A percentile compares a stretch with the other conserved stretches of the same genome.
Evolutionary conservation across 805 yeast genomes (phyloP).

Genomic region (Saccharomyces jurei): DNA sequence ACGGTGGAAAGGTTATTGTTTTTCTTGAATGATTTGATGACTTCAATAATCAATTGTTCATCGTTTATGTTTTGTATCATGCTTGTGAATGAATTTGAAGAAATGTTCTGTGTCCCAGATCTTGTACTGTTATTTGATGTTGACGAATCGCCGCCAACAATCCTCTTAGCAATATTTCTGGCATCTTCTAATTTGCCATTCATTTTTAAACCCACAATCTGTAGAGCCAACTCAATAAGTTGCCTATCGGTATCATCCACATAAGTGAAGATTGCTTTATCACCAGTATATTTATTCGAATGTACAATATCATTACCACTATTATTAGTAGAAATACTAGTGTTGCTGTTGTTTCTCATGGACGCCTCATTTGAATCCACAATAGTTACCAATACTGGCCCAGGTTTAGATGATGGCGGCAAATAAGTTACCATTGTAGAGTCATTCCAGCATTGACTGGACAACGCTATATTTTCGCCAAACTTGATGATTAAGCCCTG

Average conservation of each 20-base stretch:
- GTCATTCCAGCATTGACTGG: slow-evolving; percentile 93
- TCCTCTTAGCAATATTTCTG: slow-evolving; percentile 78
- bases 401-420: slow-evolving; percentile 84
- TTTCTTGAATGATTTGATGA: slow-evolving; percentile 61
- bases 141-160: slow-evolving; percentile 48
- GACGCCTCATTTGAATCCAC: slow-evolving; percentile 36
- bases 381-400: slow-evolving; percentile 82
- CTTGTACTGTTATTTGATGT: slow-evolving; percentile 3
- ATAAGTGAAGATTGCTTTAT: slow-evolving; percentile 61
- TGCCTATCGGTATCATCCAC: slow-evolving; percentile 91
- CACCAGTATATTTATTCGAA: slow-evolving; percentile 15
- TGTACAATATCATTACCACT: not conserved
- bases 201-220: slow-evolving; percentile 92
- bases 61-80: slow-evolving; percentile 11
- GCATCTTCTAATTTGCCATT: slow-evolving; percentile 92
- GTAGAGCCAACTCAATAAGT: slow-evolving; percentile 85
- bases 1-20: slow-evolving; percentile 53
- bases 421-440: slow-evolving; percentile 84
- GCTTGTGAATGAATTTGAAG: slow-evolving; percentile 4
- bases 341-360: slow-evolving; percentile 1
- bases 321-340: not conserved
- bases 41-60: slow-evolving; percentile 34
- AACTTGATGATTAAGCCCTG: slow-evolving; percentile 77
- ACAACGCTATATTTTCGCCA: slow-evolving; percentile 68
- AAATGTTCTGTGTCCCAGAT: not conserved